Conservation (phyloP, 1,284 basidiomycete species). For the Fomitopsis betulina region DNA sequence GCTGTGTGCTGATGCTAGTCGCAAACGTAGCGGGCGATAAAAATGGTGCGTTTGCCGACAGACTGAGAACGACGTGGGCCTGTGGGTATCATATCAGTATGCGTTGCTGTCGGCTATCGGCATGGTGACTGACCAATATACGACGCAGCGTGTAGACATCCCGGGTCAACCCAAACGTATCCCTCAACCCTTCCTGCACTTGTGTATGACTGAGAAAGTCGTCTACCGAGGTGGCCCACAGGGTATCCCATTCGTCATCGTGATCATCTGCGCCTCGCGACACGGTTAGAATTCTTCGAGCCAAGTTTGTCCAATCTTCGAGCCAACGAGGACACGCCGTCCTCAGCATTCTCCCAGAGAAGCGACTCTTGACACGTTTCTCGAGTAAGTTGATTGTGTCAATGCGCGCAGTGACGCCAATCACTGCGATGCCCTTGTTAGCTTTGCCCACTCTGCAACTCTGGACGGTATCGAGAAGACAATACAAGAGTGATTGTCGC, state of each 20-base stretch:
- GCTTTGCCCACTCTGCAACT: constrained; percentile 53
- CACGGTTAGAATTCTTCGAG: constrained; percentile 38
- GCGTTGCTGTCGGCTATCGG: constrained; percentile 2
- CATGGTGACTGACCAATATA: constrained; percentile 52
- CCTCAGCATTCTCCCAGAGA: constrained; percentile 85
- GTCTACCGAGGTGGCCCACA: constrained; percentile 62
- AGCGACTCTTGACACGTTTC: constrained; percentile 93
- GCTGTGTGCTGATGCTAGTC: constrained; percentile 43
- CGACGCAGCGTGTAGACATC: constrained; percentile 64
- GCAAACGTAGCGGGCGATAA: constrained; percentile 39
- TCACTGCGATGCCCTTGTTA: constrained; percentile 71
- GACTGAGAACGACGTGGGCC: constrained; percentile 43
- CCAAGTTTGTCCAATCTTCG: constrained; percentile 47
- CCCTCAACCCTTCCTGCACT: constrained; percentile 42
- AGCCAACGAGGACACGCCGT: constrained; percentile 56
- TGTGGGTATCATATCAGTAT: constrained; percentile 21
- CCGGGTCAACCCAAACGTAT: constrained; percentile 62
- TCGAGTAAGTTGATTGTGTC: constrained; percentile 89
- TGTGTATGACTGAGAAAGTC: constrained; percentile 45
- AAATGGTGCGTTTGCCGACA: constrained; percentile 50
- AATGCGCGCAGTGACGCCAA: constrained; percentile 80
- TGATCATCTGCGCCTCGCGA: constrained; percentile 21
- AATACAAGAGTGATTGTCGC: constrained; percentile 85
- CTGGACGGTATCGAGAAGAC: constrained; percentile 80
- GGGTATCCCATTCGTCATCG: constrained; percentile 41